These are phyloP conservation scores for Penicillium antarcticum DNA, from an alignment of 495 filamentous ascomycete species.

Conservation along the genomic window DNA sequence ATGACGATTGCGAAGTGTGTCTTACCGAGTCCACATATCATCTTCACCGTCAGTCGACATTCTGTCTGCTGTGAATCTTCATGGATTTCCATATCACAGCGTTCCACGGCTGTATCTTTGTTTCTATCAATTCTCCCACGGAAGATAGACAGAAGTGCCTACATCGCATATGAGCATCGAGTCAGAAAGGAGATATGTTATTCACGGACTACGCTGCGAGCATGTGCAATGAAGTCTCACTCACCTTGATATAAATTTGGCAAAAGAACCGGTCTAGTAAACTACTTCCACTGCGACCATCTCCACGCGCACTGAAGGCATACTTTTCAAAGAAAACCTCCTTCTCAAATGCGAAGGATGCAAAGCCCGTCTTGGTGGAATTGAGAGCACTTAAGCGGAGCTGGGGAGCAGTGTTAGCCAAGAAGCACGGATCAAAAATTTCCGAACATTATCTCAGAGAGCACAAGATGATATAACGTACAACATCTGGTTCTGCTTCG, in stretches of 20 bases:
- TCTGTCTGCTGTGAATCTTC: slow-evolving; percentile 67
- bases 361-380: slow-evolving; percentile 89
- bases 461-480: slow-evolving; percentile 35
- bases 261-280: slow-evolving; percentile 63
- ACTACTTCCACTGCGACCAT: slow-evolving; percentile 14
- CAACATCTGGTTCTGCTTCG: slow-evolving; percentile 73
- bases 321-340: slow-evolving; percentile 82
- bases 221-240: neutral
- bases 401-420: slow-evolving; percentile 36
- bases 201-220: neutral
- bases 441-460: neutral
- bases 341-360: slow-evolving; percentile 70
- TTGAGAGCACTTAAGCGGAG: slow-evolving; percentile 83
- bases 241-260: slow-evolving; percentile 67
- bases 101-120: slow-evolving; percentile 75
- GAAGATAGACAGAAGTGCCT: slow-evolving; percentile 76
- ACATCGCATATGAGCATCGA: neutral
- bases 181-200: neutral
- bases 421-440: neutral
- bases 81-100: slow-evolving; percentile 80
- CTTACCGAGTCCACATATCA: slow-evolving; percentile 81
- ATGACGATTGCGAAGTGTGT: neutral
- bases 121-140: slow-evolving; percentile 64
- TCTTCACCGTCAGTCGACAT: slow-evolving; percentile 77
- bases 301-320: slow-evolving; percentile 22